Evolutionary conservation across 257 asterid species (phyloP).

Genomic region (Misopates orontium): DNA sequence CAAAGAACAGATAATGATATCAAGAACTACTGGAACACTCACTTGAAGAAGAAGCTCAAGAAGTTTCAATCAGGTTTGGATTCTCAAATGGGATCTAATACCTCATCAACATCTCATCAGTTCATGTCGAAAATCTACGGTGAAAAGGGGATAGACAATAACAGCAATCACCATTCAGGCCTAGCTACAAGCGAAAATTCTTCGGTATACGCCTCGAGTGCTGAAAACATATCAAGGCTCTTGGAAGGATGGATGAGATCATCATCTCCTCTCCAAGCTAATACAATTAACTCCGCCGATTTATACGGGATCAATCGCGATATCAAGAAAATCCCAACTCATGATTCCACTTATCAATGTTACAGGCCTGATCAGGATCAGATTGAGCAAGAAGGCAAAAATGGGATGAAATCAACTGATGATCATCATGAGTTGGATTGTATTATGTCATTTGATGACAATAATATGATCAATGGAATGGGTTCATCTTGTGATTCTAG

Average conservation of each 20-base stretch:
- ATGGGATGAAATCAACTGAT: constrained; percentile 23
- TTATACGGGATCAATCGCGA: constrained; percentile 11
- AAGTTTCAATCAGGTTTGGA: constrained; percentile 48
- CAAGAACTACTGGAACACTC: constrained; percentile 98
- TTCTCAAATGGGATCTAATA: constrained; percentile 35
- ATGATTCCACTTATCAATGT: constrained; percentile 27
- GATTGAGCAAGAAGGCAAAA: constrained; percentile 21
- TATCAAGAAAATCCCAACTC: constrained; percentile 18
- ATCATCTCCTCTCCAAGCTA: constrained; percentile 40
- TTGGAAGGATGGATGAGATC: constrained; percentile 95
- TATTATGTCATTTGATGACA: constrained; percentile 41
- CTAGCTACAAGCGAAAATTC: constrained; percentile 29
- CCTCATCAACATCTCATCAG: constrained; percentile 34
- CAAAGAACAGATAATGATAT: constrained; percentile 96
- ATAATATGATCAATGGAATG: constrained; percentile 32
- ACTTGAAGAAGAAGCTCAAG: constrained; percentile 85
- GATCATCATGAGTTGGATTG: constrained; percentile 43
- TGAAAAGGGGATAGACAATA: constrained; percentile 24
- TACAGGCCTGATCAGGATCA: constrained; percentile 31
- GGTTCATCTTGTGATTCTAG: constrained; percentile 52
- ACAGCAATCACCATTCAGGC: constrained; percentile 19
- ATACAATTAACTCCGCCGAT: constrained; percentile 12
- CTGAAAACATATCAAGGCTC: constrained; percentile 85
- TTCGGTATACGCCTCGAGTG: constrained; percentile 81
- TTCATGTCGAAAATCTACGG: constrained; percentile 34